Evolutionary conservation across 1,139 yeast genomes (phyloP), one percentile per base, ranked within the genome.

Genomic region (Blastobotrys illinoisensis): DNA sequence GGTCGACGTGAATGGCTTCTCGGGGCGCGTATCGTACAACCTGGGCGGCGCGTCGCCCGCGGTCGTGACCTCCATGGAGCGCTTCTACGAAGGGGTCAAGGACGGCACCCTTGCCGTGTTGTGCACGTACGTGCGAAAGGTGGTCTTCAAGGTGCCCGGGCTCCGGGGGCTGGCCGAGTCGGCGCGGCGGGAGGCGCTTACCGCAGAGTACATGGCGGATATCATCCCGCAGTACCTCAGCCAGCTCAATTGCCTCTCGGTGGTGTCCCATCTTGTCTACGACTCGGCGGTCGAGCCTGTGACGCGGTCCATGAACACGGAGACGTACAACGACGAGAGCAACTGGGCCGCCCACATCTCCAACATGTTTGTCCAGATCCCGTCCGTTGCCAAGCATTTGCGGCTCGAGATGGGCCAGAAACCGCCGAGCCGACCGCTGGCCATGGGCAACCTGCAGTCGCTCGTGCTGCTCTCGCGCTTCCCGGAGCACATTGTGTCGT

Each of bases 201-300:
- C 54, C 1, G 48, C 48, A 18, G 28, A 13, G 20, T 19, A 47
- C 23, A 51, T 51, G 54, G 19, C 32, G 16, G 54, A 51, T 3
- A 26, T 47, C 16, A 51, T 51, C 21, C 54, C 54, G 23, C 50
- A 47, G 24, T 51, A 51, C 19, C 47, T 51, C 21, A 47, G 50
- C 28, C 48, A 18, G 46, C 44, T 51, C 32, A 50, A 51, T 18
- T 13, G 48, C 13, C 18, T 51, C 7, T 47, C 44, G n/a, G 28
- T 51, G 9, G 24, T 40, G 9, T 47, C 50, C 9, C 24, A 14
- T 11, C 11, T 19, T 7, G 40, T 46, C n/a, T 23, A 18, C 19
- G 23, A 23, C 11, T 21, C 46, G 13, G 19, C 36, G 2, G 16
- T 32, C 2, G 16, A 14, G 7, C 13, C 14, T 6, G 6, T 4